Evolutionary conservation across 2,329 filamentous ascomycete genomes (phyloP).

Genomic region (Fusarium continuum): DNA sequence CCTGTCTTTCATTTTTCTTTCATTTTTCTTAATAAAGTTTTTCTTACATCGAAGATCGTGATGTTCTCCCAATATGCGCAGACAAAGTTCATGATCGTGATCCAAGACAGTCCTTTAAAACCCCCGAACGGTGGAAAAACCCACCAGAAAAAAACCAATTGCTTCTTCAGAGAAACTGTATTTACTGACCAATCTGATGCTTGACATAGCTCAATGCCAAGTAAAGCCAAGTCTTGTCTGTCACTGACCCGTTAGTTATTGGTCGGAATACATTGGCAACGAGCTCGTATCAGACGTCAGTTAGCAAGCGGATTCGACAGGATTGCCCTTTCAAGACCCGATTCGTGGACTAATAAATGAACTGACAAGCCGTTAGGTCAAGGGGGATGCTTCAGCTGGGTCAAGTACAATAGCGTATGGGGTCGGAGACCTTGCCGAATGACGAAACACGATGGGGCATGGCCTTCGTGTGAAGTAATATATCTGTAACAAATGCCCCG

Average conservation of each 20-base stretch:
- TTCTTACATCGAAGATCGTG: neutral
- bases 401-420: conserved; percentile 30
- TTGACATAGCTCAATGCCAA: conserved; percentile 19
- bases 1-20: no score
- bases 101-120: neutral
- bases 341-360: conserved; percentile 35
- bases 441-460: conserved; percentile 26
- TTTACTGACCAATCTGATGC: conserved; percentile 15
- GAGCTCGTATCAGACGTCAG: conserved; percentile 12
- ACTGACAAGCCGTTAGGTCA: neutral
- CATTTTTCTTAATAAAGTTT: no score
- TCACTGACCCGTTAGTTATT: conserved; percentile 15
- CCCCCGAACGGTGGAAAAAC: conserved; percentile 32
- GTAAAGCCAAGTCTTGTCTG: conserved; percentile 22
- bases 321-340: conserved; percentile 4
- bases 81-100: neutral
- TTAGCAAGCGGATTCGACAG: neutral
- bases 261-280: conserved; percentile 12
- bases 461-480: conserved; percentile 14
- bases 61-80: neutral
- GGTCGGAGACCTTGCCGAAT: conserved; percentile 24
- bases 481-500: conserved; percentile 35
- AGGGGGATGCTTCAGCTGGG: conserved; percentile 25
- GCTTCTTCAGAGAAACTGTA: conserved; percentile 21
- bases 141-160: neutral